Base-by-base conservation (phyloP, 441 rosid species). In the Eruca vesicaria region DNA sequence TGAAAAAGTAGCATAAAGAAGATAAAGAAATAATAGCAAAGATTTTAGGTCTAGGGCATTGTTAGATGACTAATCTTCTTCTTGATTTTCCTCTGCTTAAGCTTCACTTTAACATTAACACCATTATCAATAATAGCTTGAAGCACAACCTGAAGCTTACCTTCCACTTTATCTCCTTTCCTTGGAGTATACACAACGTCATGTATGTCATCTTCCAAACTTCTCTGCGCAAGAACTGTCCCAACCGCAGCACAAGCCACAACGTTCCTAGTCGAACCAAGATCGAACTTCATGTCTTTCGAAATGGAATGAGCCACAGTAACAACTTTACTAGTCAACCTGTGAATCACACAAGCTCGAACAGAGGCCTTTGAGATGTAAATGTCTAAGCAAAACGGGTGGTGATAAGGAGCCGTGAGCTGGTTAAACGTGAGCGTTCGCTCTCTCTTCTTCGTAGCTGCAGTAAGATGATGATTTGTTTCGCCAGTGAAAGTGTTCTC, bases 231-330 rank as follows among this genome's bases (percentile, higher is more conserved):
- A 35, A 95, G 82, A 62, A 88, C 73, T n/a, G 78, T 58, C 7
- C 98, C 96, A 16, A 91, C 90, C 21, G 92, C 82, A 79, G 82
- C 83, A 62, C 97, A 95, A 64, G 97, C 87, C 63, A 74, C 69
- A 1, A 79, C 86, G 59, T 87, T 89, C 83, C 86, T 89, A 7
- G 94, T 91, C 0, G 97, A 95, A 60, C 79, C 67, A 60, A 91
- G 86, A 71, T 90, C 92, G 36, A 93, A 87, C 72, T 91, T 95
- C 87, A 95, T 74, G 83, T 95, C 97, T 81, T 84, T 88, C 0
- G 94, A 91, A 67, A 92, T 92, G 21, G 98, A 95, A 87, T 95
- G 97, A 31, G 93, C 96, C 71, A 89, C 92, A 23, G 84, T 87
- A 9, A 92, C 98, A 41, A 95, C 99, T 48, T 88, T 92, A 81